Base-by-base conservation (phyloP, 23 red algal species). In the Gracilariopsis chorda region DNA sequence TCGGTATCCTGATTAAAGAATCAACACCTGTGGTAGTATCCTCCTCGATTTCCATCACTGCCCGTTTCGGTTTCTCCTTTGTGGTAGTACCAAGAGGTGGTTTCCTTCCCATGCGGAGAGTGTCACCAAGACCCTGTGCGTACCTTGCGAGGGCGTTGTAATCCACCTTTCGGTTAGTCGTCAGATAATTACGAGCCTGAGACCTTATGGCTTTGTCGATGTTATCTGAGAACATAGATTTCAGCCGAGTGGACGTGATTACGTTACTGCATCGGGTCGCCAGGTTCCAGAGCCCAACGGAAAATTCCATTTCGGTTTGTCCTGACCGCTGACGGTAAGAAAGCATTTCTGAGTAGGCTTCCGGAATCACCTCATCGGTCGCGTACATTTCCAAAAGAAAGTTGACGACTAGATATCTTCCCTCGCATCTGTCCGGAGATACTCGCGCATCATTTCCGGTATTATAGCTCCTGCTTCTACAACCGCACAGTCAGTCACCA, bases 81-180 rank as follows among this genome's bases (percentile, higher is more conserved):
- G 28, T 51, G 41, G 6, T 48, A 51, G 44, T 4, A 19, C 9
- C 21, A 20, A 29, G 7, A 19, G 55, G n/a, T 6, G 10, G 37
- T 53, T 51, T 7, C 16, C 34, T 78, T 78, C 13, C 74, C 11
- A 48, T 17, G 39, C 74, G 47, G 7, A 78, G 42, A 5, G 41
- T 48, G 11, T 78, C 74, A 3, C 43, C 74, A 4, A 78, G 74
- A 11, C 42, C 74, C 74, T 78, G 74, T 48, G 61, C 61, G 25
- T 68, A 28, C 16, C 61, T 14, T 68, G 61, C 27, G 20, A 68
- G 33, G n/a, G 12, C 61, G 13, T 68, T 14, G 33, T 17, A 29
- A 28, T 14, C 13, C 12, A 68, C 27, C 20, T 29, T 29, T 11
- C 61, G 61, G 16, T 68, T 68, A 29, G 61, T 21, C 16, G 12